phyloP scores from a whole-genome alignment of 1,139 yeast genomes.

The Saccharomyces uvarum region DNA sequence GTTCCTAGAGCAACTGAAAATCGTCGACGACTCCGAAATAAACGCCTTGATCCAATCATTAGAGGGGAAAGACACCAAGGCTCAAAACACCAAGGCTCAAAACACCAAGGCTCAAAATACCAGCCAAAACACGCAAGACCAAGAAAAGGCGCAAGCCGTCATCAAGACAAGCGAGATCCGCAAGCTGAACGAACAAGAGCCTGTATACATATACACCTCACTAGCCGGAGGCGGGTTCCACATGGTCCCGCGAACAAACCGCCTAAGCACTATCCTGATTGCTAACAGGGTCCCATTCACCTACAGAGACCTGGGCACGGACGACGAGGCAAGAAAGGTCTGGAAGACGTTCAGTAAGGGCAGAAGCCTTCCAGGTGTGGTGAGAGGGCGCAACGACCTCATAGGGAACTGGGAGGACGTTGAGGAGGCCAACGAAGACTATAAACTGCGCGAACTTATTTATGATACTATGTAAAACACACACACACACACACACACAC shows the following conservation, averaged over 20 bases:
- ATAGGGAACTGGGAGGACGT: constrained; percentile 76
- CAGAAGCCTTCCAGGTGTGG: constrained; percentile 79
- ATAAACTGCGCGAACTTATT: constrained; percentile 51
- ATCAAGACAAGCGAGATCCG: constrained; percentile 14
- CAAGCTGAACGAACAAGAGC: constrained; percentile 37
- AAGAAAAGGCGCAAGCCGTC: background rate
- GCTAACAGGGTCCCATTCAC: constrained; percentile 66
- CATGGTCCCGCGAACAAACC: constrained; percentile 71
- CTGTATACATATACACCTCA: constrained; percentile 75
- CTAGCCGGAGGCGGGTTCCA: constrained; percentile 84
- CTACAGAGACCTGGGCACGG: constrained; percentile 73
- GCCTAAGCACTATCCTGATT: constrained; percentile 64
- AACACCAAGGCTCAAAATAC: background rate
- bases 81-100: background rate
- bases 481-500: background rate
- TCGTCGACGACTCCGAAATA: constrained; percentile 22
- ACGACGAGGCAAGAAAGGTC: constrained; percentile 72
- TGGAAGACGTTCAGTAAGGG: constrained; percentile 80
- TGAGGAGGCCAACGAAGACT: constrained; percentile 82
- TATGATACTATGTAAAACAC: constrained; percentile 38
- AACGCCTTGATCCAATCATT: constrained; percentile 21
- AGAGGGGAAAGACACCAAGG: constrained; percentile 3
- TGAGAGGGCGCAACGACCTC: constrained; percentile 76
- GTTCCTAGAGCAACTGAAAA: constrained; percentile 19
- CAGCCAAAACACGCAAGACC: background rate